These are phyloP conservation scores for Pythium monospermum DNA, from an alignment of 352 stramenopile species.

Conservation along the genomic window DNA sequence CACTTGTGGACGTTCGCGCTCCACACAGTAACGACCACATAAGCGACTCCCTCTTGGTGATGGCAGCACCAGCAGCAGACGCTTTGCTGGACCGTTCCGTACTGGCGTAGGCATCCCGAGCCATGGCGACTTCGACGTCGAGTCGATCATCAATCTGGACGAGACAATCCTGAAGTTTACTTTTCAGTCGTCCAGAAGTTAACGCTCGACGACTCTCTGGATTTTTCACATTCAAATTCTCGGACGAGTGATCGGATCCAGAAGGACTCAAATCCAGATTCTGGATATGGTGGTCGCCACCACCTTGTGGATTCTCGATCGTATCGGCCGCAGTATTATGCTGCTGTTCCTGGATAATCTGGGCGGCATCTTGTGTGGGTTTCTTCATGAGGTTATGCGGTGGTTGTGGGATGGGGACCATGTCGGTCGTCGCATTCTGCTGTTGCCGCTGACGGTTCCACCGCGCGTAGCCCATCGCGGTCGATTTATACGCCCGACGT, in stretches of 20 bases:
- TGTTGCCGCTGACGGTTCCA: constrained; percentile 18
- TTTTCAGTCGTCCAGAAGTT: constrained; percentile 41
- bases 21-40: constrained; percentile 73
- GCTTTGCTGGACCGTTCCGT: constrained; percentile 27
- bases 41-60: constrained; percentile 24
- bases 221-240: not conserved
- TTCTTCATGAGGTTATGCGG: constrained; percentile 9
- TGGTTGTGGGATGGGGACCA: constrained; percentile 21
- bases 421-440: constrained; percentile 7
- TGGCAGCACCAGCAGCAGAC: too few species aligned
- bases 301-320: constrained; percentile 19
- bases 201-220: constrained; percentile 6
- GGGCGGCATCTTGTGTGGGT: constrained; percentile 2
- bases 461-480: constrained; percentile 12
- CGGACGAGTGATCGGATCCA: not conserved
- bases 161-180: constrained; percentile 56
- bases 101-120: constrained; percentile 26
- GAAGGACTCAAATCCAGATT: not conserved
- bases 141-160: constrained; percentile 55
- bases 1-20: constrained; percentile 19
- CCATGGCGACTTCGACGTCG: constrained; percentile 33
- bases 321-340: not conserved
- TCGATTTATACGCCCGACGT: not conserved
- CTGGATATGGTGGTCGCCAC: constrained; percentile 3
- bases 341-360: not conserved